Base-by-base conservation (phyloP, 1,284 basidiomycete genomes). In the Porodaedalea pini region DNA sequence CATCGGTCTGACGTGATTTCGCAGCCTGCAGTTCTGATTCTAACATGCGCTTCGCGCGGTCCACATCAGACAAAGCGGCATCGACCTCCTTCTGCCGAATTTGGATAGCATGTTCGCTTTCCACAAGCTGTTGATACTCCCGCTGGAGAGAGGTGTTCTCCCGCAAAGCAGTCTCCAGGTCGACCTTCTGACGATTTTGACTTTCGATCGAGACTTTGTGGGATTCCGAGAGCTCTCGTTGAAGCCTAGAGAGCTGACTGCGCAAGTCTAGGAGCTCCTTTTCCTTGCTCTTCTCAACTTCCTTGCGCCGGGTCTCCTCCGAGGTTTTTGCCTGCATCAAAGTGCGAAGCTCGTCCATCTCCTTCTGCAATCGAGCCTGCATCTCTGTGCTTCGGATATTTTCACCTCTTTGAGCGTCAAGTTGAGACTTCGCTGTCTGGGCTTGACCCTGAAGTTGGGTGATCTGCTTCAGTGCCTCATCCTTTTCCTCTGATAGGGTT, bases 261-360 rank as follows among this genome's bases (percentile, higher is more conserved):
- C 95, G 86, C 8, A 98, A 75, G 27, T 83, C 78, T 1, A 74
- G 70, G 17, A 97, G 81, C 70, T 98, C 95, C 44, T 85, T 80
- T 64, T 96, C 94, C 67, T 88, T 91, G 72, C 90, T 90, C 70
- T 88, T 88, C 70, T 94, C 92, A 1, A 85, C 90, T 69, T 97
- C 92, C 50, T 80, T 82, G 23, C 90, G 83, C 57, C 88, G 87
- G 32, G 83, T 87, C 66, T 94, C 94, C 68, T 97, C 94, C 19
- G 85, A 88, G 0, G 86, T 83, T 72, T 94, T 96, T 4, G 90
- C 88, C 54, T 88, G 86, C 76, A 97, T 84, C 17, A 92, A 71
- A 19, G 80, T 75, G 4, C 94, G 85, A 3, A 96, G 77, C 63
- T 92, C 91, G 66, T 98, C 95, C 11, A 97, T 77, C 70, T 97